phyloP scores from a whole-genome alignment of 1,139 yeast genomes.

The Blastobotrys niveus region DNA sequence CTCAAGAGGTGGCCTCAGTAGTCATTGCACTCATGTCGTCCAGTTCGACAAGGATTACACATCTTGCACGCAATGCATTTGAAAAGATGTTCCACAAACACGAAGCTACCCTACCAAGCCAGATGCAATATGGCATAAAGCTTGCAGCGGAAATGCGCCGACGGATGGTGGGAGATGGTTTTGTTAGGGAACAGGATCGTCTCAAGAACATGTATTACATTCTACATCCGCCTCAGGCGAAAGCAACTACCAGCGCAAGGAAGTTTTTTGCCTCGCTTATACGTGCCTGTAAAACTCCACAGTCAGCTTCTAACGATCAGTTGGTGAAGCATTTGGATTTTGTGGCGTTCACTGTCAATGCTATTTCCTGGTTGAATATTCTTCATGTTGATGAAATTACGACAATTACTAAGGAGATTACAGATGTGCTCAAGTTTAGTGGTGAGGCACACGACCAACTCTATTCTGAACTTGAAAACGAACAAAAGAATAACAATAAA shows the following conservation, averaged over 20 bases:
- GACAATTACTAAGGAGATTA: slow-evolving; percentile 5
- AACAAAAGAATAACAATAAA: neutral
- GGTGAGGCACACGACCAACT: slow-evolving; percentile 11
- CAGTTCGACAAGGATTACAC: slow-evolving; percentile 38
- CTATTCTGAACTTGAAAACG: slow-evolving; percentile 3
- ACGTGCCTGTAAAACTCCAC: slow-evolving; percentile 7
- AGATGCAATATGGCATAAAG: slow-evolving; percentile 58
- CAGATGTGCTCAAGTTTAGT: slow-evolving; percentile 7
- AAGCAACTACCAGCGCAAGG: slow-evolving; percentile 7
- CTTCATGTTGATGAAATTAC: slow-evolving; percentile 9
- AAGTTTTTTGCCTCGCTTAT: slow-evolving; percentile 9
- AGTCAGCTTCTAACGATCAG: neutral
- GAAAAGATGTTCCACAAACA: slow-evolving; percentile 54
- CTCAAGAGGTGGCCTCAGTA: slow-evolving; percentile 52
- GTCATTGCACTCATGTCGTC: slow-evolving; percentile 65
- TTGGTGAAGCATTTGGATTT: slow-evolving; percentile 5
- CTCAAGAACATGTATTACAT: slow-evolving; percentile 9
- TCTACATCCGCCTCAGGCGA: slow-evolving; percentile 10
- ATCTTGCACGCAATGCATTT: slow-evolving; percentile 49
- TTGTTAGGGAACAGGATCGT: slow-evolving; percentile 2
- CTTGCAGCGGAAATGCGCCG: slow-evolving; percentile 46
- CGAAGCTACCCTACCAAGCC: slow-evolving; percentile 62
- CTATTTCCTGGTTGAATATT: slow-evolving; percentile 8
- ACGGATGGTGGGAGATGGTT: slow-evolving; percentile 3
- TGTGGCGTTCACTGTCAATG: slow-evolving; percentile 8